Conservation (phyloP, 805 yeast genomes). For the Myxozyma melibiosi region DNA sequence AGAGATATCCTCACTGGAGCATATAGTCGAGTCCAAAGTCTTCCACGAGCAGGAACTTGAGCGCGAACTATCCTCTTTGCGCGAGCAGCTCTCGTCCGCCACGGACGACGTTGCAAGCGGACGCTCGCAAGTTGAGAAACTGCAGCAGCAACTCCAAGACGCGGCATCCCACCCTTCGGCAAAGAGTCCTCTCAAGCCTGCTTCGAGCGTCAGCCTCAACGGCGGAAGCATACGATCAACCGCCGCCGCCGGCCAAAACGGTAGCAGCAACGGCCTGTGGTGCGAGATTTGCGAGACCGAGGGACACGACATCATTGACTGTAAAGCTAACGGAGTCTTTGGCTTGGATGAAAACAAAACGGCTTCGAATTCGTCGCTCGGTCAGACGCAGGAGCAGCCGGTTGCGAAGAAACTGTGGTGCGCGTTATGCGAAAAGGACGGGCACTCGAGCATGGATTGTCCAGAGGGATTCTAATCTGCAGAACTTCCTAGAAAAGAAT, state of each 20-base stretch:
- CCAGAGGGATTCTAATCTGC: slow-evolving; percentile 52
- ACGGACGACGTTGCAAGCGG: slow-evolving; percentile 14
- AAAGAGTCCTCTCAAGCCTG: slow-evolving; percentile 19
- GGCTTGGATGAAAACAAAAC: not conserved
- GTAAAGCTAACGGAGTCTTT: slow-evolving; percentile 15
- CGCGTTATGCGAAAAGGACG: slow-evolving; percentile 87
- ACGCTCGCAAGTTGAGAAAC: slow-evolving; percentile 23
- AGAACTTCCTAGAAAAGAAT: not conserved
- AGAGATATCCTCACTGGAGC: slow-evolving; percentile 37
- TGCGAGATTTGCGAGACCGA: slow-evolving; percentile 27
- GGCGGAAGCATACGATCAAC: slow-evolving; percentile 5
- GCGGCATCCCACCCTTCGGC: not conserved
- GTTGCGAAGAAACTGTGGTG: slow-evolving; percentile 84
- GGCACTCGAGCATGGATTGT: slow-evolving; percentile 86
- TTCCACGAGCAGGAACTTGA: slow-evolving; percentile 41
- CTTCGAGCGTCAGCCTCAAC: slow-evolving; percentile 14
- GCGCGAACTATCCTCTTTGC: slow-evolving; percentile 33
- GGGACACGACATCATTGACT: slow-evolving; percentile 32
- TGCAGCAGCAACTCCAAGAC: slow-evolving; percentile 23
- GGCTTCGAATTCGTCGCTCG: slow-evolving; percentile 42
- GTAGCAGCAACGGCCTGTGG: not conserved
- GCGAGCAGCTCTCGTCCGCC: slow-evolving; percentile 21
- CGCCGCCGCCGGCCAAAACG: too few species aligned
- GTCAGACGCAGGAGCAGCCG: slow-evolving; percentile 59
- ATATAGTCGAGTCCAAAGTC: slow-evolving; percentile 35